These are phyloP conservation scores for Peziza echinospora DNA, from an alignment of 495 filamentous ascomycete species.

Conservation along the genomic window DNA sequence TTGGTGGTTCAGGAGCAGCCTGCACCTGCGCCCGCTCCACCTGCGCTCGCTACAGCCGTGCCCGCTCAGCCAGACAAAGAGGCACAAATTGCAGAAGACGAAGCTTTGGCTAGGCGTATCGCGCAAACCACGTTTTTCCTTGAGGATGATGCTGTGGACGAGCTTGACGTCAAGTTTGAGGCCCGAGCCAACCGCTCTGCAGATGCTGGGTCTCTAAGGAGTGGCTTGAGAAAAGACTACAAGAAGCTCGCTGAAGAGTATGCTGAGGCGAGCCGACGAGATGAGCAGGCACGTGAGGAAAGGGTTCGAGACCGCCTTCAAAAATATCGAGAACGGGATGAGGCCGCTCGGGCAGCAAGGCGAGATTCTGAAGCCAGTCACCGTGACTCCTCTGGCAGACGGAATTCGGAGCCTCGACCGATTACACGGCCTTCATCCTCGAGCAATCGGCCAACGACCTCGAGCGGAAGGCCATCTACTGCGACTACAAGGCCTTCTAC, in stretches of 20 bases:
- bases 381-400: neutral
- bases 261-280: constrained; percentile 6
- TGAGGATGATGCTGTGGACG: constrained; percentile 5
- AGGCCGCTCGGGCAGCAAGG: neutral
- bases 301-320: neutral
- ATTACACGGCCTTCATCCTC: too few relatives aligned
- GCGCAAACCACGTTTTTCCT: constrained; percentile 6
- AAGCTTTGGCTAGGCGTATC: constrained; percentile 12
- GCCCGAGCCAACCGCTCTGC: constrained; percentile 14
- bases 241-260: constrained; percentile 17
- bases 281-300: neutral
- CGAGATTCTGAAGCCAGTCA: neutral
- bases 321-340: neutral
- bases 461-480: neutral
- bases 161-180: constrained; percentile 8
- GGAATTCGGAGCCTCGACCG: neutral
- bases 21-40: constrained; percentile 5
- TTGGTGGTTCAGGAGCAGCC: constrained; percentile 13
- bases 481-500: neutral
- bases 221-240: constrained; percentile 14
- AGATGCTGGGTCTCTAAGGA: constrained; percentile 12
- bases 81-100: constrained; percentile 9
- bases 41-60: constrained; percentile 8
- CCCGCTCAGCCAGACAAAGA: constrained; percentile 12
- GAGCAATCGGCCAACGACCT: too few relatives aligned